Percentiles rank a stretch among this genome's conserved stretches.
These are phyloP conservation scores for Erodium moschatum DNA, from an alignment of 441 rosid species.

Conservation along the genomic window DNA sequence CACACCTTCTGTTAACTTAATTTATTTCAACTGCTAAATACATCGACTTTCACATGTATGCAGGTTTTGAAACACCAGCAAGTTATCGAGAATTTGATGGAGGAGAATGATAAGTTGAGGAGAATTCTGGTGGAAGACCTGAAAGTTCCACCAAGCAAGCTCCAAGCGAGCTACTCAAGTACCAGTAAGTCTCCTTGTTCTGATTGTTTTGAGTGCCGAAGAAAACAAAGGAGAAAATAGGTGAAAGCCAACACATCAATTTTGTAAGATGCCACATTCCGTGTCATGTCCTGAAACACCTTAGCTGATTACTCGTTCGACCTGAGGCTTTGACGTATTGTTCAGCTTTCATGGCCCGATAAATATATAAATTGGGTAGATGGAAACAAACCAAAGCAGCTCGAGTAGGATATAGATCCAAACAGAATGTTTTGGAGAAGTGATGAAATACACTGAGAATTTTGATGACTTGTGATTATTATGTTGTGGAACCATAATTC, in stretches of 20 bases:
- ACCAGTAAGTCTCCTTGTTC: slow-evolving; percentile 37
- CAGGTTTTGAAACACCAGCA: slow-evolving; percentile 83
- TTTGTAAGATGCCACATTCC: neutral
- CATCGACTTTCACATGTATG: slow-evolving; percentile 9
- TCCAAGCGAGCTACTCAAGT: slow-evolving; percentile 36
- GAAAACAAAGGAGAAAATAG: slow-evolving; percentile 62
- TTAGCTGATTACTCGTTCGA: neutral
- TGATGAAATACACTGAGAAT: no score
- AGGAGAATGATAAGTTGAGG: slow-evolving; percentile 72
- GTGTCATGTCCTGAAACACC: no score
- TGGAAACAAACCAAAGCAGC: neutral
- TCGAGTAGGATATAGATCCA: neutral
- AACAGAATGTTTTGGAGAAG: no score
- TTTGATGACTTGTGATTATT: no score
- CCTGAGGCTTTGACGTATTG: neutral
- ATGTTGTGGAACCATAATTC: no score
- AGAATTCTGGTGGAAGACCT: slow-evolving; percentile 65
- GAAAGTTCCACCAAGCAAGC: slow-evolving; percentile 61
- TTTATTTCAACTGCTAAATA: neutral
- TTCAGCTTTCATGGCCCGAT: neutral
- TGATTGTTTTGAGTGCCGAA: slow-evolving; percentile 78
- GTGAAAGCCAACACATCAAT: slow-evolving; percentile 10
- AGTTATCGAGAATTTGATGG: slow-evolving; percentile 58
- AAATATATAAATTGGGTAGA: neutral
- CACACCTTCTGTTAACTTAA: slow-evolving; percentile 8